phyloP scores from a whole-genome alignment of 495 filamentous ascomycete species.

The Penicillium coffeae region DNA sequence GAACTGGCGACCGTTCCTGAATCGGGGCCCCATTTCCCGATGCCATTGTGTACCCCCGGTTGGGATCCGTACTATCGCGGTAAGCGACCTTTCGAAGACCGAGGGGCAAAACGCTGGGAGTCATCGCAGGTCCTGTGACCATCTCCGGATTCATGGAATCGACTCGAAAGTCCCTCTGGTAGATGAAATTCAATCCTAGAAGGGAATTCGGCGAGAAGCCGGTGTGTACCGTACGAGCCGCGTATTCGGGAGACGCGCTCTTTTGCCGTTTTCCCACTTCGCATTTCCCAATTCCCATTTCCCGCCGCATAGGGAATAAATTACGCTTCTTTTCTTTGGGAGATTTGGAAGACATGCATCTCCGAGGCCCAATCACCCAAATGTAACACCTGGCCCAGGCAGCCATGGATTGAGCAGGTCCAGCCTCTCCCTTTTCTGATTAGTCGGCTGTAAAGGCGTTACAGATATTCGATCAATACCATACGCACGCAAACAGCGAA shows the following conservation, averaged over 20 bases:
- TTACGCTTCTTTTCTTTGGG: not conserved
- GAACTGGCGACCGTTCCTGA: slow-evolving; percentile 4
- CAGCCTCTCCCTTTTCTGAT: not conserved
- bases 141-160: too few species aligned
- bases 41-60: not conserved
- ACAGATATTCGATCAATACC: not conserved
- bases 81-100: not conserved
- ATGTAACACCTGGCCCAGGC: not conserved
- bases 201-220: slow-evolving; percentile 6
- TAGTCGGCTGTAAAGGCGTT: not conserved
- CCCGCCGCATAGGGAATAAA: too few species aligned
- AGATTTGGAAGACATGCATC: not conserved
- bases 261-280: not conserved
- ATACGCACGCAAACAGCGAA: slow-evolving; percentile 2
- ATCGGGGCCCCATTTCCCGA: slow-evolving; percentile 7
- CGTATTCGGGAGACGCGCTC: not conserved
- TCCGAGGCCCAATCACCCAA: too few species aligned
- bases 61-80: not conserved
- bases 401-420: too few species aligned
- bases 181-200: not conserved
- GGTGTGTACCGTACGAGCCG: slow-evolving; percentile 1
- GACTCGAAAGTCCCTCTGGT: not conserved
- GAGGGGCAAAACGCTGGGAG: too few species aligned
- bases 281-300: not conserved
- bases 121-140: too few species aligned